These are phyloP conservation scores for Cerioporus squamosus DNA, from an alignment of 1,284 basidiomycete species.

Conservation along the genomic window DNA sequence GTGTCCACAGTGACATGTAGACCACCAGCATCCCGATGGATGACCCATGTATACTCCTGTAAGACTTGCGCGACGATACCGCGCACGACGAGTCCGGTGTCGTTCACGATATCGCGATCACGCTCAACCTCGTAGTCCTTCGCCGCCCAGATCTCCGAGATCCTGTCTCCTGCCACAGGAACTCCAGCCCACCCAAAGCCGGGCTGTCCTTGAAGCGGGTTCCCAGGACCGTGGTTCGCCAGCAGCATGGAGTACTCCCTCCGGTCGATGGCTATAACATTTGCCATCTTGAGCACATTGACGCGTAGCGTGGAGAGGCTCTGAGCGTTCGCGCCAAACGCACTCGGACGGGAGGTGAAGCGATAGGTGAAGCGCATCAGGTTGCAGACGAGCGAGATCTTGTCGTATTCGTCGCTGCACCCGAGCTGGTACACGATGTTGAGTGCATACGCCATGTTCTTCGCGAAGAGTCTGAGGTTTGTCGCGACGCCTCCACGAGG, in stretches of 20 bases:
- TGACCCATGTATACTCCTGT: conserved; percentile 5
- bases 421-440: conserved; percentile 16
- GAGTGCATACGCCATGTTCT: conserved; percentile 16
- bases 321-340: not conserved
- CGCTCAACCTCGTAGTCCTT: conserved; percentile 16
- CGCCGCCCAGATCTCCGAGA: conserved; percentile 6
- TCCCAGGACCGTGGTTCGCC: conserved; percentile 10
- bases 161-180: conserved; percentile 9
- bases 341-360: conserved; percentile 12
- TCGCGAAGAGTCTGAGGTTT: not conserved
- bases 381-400: conserved; percentile 16
- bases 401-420: conserved; percentile 24
- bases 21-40: not conserved
- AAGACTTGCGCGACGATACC: conserved; percentile 7
- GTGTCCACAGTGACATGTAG: conserved; percentile 8
- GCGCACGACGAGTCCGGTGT: conserved; percentile 5
- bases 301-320: not conserved
- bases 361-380: conserved; percentile 14
- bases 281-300: conserved; percentile 24
- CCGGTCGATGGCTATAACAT: conserved; percentile 15
- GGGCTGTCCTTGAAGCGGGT: conserved; percentile 2
- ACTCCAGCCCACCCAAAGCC: conserved; percentile 22
- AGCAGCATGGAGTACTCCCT: conserved; percentile 18
- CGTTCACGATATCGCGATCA: conserved; percentile 7
- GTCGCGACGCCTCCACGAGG: conserved; percentile 11